phyloP scores from a whole-genome alignment of 768 basidiomycete genomes.

The Sarcomyxa edulis region DNA sequence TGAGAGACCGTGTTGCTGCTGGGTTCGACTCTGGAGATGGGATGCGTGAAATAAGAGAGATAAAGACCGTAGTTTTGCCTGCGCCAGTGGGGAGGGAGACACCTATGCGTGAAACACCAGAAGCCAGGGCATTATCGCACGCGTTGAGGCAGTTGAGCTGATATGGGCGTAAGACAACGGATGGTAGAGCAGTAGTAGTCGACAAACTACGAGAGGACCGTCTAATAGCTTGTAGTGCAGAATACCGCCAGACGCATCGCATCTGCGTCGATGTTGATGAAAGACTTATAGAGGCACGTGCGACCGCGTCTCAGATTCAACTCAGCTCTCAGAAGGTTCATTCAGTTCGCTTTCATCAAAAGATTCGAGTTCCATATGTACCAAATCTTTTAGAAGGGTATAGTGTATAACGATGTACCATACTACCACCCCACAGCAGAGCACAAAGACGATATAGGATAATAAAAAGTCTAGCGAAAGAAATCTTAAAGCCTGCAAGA shows the following conservation, averaged over 20 bases:
- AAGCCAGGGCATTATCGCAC: constrained; percentile 64
- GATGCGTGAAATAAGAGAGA: constrained; percentile 70
- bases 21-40: constrained; percentile 34
- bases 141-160: constrained; percentile 77
- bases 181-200: too few species aligned
- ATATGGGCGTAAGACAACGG: constrained; percentile 69
- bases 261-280: not conserved
- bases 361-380: constrained; percentile 15
- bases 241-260: not conserved
- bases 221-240: too few species aligned
- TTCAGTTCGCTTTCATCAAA: not conserved
- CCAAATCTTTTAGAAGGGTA: constrained; percentile 32
- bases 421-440: constrained; percentile 28
- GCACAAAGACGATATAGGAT: constrained; percentile 23
- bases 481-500: constrained; percentile 16
- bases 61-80: constrained; percentile 90
- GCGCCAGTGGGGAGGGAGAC: constrained; percentile 84
- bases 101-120: constrained; percentile 72
- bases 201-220: not conserved
- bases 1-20: constrained; percentile 54
- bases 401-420: constrained; percentile 28
- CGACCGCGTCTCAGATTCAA: too few species aligned
- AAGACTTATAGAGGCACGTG: constrained; percentile 1
- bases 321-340: too few species aligned
- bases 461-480: constrained; percentile 31